Evolutionary conservation across 257 asterid genomes (phyloP).

Genomic region (Plantago ovata): DNA sequence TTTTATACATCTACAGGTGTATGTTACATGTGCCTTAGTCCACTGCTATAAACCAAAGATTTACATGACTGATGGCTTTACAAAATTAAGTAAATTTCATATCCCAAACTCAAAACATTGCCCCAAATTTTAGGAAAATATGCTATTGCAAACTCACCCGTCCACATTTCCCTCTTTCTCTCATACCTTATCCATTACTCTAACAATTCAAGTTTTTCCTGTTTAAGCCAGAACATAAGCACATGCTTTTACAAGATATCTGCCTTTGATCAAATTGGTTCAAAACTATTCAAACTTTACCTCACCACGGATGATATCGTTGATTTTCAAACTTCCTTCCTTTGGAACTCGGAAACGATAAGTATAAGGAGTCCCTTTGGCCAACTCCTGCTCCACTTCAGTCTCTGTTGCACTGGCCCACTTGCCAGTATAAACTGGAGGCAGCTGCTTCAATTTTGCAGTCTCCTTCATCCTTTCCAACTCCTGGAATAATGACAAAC

Average conservation of each 20-base stretch:
- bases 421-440: conserved; percentile 85
- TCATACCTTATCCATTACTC: too few species aligned
- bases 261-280: neutral
- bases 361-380: conserved; percentile 76
- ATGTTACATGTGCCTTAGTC: too few species aligned
- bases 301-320: conserved; percentile 95
- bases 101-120: too few species aligned
- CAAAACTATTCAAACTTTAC: conserved; percentile 28
- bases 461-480: conserved; percentile 84
- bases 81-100: too few species aligned
- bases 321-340: conserved; percentile 63
- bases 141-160: too few species aligned
- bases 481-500: conserved; percentile 45
- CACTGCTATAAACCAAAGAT: too few species aligned
- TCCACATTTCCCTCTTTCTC: too few species aligned
- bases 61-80: too few species aligned
- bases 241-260: neutral
- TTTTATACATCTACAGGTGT: too few species aligned
- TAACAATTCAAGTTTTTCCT: neutral
- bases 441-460: conserved; percentile 80
- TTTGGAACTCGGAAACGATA: conserved; percentile 91
- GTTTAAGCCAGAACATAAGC: neutral
- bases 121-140: too few species aligned
- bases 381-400: conserved; percentile 72
- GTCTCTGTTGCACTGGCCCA: conserved; percentile 77